Percentiles rank a stretch among this genome's conserved stretches.
Evolutionary conservation across 352 stramenopile genomes (phyloP).

Genomic region (Phytophthora colocasiae): DNA sequence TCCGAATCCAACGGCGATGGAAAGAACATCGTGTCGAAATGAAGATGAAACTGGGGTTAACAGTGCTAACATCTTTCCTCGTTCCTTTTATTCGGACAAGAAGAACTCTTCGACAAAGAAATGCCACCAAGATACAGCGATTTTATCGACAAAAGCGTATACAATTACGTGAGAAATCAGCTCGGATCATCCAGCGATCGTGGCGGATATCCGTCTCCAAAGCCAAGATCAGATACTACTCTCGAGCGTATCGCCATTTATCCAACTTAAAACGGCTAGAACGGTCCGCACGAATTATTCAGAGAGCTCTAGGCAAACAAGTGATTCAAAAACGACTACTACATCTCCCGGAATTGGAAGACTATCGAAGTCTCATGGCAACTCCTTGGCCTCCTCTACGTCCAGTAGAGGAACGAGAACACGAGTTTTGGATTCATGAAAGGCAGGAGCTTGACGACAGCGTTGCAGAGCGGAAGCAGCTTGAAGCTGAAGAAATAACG

Average conservation of each 20-base stretch:
- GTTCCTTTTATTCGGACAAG: slow-evolving; percentile 16
- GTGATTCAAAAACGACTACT: slow-evolving; percentile 43
- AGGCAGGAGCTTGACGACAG: slow-evolving; percentile 33
- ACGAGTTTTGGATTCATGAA: slow-evolving; percentile 28
- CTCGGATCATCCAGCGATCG: slow-evolving; percentile 43
- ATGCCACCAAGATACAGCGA: slow-evolving; percentile 35
- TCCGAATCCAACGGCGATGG: slow-evolving; percentile 50
- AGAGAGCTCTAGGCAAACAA: slow-evolving; percentile 44
- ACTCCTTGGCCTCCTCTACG: slow-evolving; percentile 18
- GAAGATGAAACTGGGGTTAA: slow-evolving; percentile 20
- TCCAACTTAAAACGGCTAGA: slow-evolving; percentile 39
- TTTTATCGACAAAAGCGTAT: slow-evolving; percentile 29
- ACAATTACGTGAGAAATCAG: slow-evolving; percentile 17
- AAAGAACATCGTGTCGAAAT: slow-evolving; percentile 10
- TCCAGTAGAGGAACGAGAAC: slow-evolving; percentile 15
- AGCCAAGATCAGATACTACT: slow-evolving; percentile 42
- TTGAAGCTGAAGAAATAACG: slow-evolving; percentile 38
- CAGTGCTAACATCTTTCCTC: slow-evolving; percentile 35
- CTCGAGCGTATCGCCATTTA: slow-evolving; percentile 38
- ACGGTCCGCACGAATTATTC: slow-evolving; percentile 50
- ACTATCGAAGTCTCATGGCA: slow-evolving; percentile 39
- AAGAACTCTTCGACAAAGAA: slow-evolving; percentile 11
- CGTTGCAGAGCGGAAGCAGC: slow-evolving; percentile 21
- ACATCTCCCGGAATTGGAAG: slow-evolving; percentile 30
- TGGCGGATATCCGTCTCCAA: slow-evolving; percentile 55